Evolutionary conservation across 176 grass and related monocot species (phyloP).

Genomic region (Oryza rufipogon): DNA sequence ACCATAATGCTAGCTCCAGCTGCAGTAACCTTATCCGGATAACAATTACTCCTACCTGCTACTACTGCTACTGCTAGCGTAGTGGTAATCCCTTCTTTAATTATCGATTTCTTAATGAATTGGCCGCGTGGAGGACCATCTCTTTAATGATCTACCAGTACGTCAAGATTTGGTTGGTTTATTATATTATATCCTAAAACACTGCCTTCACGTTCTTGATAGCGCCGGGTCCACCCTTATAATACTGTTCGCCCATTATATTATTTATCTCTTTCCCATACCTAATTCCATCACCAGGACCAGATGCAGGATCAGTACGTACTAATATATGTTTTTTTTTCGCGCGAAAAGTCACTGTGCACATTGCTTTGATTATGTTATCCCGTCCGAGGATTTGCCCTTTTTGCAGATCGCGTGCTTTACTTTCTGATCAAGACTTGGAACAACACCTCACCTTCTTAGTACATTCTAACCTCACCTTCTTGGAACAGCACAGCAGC

Average conservation of each 20-base stretch:
- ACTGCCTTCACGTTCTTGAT: conserved; percentile 32
- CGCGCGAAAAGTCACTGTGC: neutral
- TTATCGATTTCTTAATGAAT: conserved; percentile 19
- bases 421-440: neutral
- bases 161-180: neutral
- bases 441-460: neutral
- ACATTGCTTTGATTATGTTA: conserved; percentile 40
- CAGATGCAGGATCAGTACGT: neutral
- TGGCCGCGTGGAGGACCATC: neutral
- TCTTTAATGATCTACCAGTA: neutral
- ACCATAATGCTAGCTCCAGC: neutral
- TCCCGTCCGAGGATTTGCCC: conserved; percentile 35
- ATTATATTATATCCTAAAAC: neutral
- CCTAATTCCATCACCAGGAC: conserved; percentile 39
- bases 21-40: conserved; percentile 36
- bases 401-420: conserved; percentile 26
- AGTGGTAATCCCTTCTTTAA: conserved; percentile 15
- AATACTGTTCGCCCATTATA: neutral
- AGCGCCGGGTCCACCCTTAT: conserved; percentile 11
- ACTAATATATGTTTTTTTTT: neutral
- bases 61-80: neutral
- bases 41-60: neutral
- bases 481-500: too few relatives aligned
- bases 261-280: neutral
- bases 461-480: too few relatives aligned